Conservation (phyloP, 2,329 filamentous ascomycete genomes). For the Beauveria bassiana region DNA sequence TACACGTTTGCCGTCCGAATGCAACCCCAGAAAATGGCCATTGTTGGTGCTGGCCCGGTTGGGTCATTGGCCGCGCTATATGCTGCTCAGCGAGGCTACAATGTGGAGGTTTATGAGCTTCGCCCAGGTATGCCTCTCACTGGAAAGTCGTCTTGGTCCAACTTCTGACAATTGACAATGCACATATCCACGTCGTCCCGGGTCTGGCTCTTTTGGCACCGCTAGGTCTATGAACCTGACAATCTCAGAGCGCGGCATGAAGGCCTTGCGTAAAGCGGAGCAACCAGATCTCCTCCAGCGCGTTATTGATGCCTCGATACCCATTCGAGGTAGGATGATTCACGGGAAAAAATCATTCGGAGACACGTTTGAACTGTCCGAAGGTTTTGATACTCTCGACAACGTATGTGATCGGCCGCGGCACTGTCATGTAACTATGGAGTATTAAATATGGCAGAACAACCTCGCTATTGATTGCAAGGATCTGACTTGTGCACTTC, state of each 20-base stretch:
- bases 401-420: conserved; percentile 46
- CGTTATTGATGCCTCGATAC: conserved; percentile 71
- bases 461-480: conserved; percentile 82
- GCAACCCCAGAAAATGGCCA: not conserved
- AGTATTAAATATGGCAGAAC: conserved; percentile 38
- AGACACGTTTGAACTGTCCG: conserved; percentile 67
- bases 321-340: conserved; percentile 96
- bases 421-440: not conserved
- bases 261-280: conserved; percentile 68
- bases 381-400: conserved; percentile 84
- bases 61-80: not conserved
- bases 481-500: conserved; percentile 70
- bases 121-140: not conserved
- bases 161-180: conserved; percentile 10
- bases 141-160: not conserved
- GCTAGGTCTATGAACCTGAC: conserved; percentile 96
- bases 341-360: conserved; percentile 62
- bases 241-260: conserved; percentile 86
- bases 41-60: not conserved
- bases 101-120: not conserved
- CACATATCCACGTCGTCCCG: conserved; percentile 75
- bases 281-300: conserved; percentile 61
- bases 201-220: conserved; percentile 81
- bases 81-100: not conserved
- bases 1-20: no score